phyloP scores from a whole-genome alignment of 805 yeast species.

The Nakazawaea sp. region DNA sequence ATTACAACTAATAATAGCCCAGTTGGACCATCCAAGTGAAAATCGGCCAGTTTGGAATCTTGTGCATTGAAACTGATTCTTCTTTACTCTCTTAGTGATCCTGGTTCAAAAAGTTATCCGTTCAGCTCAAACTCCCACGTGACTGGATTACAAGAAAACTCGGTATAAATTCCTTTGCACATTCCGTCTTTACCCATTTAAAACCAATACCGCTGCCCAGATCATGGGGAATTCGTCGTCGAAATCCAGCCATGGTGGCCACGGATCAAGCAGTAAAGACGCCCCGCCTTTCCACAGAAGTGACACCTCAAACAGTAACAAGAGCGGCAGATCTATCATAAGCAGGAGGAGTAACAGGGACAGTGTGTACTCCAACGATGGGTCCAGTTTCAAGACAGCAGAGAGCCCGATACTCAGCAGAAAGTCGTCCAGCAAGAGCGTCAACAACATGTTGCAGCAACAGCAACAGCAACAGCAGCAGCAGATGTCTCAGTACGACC shows the following conservation, averaged over 20 bases:
- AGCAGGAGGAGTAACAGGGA: slow-evolving; percentile 19
- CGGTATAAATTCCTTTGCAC: too few relatives aligned
- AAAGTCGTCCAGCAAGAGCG: slow-evolving; percentile 10
- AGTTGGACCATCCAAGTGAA: too few relatives aligned
- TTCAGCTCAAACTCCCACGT: too few relatives aligned
- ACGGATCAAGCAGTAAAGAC: neutral
- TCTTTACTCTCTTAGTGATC: too few relatives aligned
- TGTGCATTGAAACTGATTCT: too few relatives aligned
- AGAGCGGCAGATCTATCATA: slow-evolving; percentile 29
- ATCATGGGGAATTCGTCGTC: slow-evolving; percentile 11
- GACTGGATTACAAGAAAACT: too few relatives aligned
- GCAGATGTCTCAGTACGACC: neutral
- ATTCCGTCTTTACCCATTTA: too few relatives aligned
- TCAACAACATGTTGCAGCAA: slow-evolving; percentile 3
- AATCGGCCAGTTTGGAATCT: too few relatives aligned
- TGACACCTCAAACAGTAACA: slow-evolving; percentile 32
- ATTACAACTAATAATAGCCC: too few relatives aligned
- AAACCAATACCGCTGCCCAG: too few relatives aligned
- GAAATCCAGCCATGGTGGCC: neutral
- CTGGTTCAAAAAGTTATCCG: too few relatives aligned
- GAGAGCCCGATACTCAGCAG: slow-evolving; percentile 8
- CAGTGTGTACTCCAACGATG: slow-evolving; percentile 7
- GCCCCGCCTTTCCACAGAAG: slow-evolving; percentile 30
- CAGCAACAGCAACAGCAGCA: slow-evolving; percentile 1
- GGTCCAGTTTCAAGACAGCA: slow-evolving; percentile 3